Evolutionary conservation across 2,329 filamentous ascomycete genomes (phyloP), one percentile per base, ranked within the genome.

Genomic region (Tolypocladium ophioglossoides): DNA sequence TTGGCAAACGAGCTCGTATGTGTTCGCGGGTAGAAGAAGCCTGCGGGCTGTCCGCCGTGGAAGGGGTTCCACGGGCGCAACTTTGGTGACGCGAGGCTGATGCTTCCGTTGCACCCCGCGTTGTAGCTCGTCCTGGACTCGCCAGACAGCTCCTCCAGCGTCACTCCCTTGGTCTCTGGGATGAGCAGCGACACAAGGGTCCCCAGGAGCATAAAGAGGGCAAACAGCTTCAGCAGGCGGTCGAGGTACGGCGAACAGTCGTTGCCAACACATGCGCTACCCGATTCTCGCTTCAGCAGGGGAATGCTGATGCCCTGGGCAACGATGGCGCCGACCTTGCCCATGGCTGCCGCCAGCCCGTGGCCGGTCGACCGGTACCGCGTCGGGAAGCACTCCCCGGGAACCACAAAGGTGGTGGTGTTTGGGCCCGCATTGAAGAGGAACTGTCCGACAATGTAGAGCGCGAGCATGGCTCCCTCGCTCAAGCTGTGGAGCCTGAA

Each of bases 201-300:
- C 38, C 89, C 89, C 52, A 79, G 78, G 7, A 91, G 75, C 88
- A 91, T 91, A 74, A 92, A 91, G 11, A 89, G 74, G 0, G 86
- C 86, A 68, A 89, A 91, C 39, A 91, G 86, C 66, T 89, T 78
- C 74, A 92, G 84, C 39, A 91, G 79, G 54, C 86, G 83, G 66
- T 87, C 79, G 53, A 91, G 76, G 79, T 85, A 87, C 0, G 78
- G 76, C 1, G 73, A 72, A 59, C 78, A 80, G 9, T 63, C 63
- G 1, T 69, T 74, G 0, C 78, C 78, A 22, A 73, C 70, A 56
- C 78, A 80, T 18, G 73, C 67, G 9, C 73, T 70, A 0, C 73
- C 69, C 0, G 78, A 72, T 30, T 83, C 85, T 35, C 78, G 77
- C 20, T 77, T 78, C 16, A 84, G 73, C 16, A 87, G 70, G 2